Evolutionary conservation across 2,329 filamentous ascomycete genomes (phyloP).

Genomic region (Diaporthe citriasiana): DNA sequence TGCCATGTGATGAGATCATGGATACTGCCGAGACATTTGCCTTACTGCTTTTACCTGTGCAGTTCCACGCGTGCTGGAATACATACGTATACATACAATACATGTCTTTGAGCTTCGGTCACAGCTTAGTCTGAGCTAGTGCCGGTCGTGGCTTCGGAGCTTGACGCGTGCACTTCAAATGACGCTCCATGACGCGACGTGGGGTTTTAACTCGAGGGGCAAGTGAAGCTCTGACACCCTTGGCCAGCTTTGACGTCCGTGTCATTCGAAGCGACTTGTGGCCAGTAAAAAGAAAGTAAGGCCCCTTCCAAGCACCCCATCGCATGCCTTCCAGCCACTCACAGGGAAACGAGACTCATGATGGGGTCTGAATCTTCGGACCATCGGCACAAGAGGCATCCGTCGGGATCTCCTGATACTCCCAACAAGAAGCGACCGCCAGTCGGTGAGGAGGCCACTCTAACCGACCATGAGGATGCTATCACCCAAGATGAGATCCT

Average conservation of each 20-base stretch:
- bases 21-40: neutral
- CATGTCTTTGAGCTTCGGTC: neutral
- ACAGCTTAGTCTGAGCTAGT: neutral
- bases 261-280: neutral
- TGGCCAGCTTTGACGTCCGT: neutral
- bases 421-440: conserved; percentile 33
- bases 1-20: too few relatives aligned
- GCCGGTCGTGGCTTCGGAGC: neutral
- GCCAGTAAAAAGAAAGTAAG: neutral
- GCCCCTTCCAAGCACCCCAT: neutral
- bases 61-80: neutral
- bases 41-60: neutral
- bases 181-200: neutral
- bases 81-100: neutral
- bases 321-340: neutral
- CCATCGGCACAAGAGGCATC: conserved; percentile 23
- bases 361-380: conserved; percentile 19
- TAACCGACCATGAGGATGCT: conserved; percentile 53
- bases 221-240: conserved; percentile 1
- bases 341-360: neutral
- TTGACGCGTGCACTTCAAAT: conserved; percentile 9
- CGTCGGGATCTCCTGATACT: conserved; percentile 15
- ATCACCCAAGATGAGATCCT: conserved; percentile 58
- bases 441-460: neutral
- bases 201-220: conserved; percentile 18